phyloP scores from a whole-genome alignment of 2,329 filamentous ascomycete species.

The Penicillium digitatum region DNA sequence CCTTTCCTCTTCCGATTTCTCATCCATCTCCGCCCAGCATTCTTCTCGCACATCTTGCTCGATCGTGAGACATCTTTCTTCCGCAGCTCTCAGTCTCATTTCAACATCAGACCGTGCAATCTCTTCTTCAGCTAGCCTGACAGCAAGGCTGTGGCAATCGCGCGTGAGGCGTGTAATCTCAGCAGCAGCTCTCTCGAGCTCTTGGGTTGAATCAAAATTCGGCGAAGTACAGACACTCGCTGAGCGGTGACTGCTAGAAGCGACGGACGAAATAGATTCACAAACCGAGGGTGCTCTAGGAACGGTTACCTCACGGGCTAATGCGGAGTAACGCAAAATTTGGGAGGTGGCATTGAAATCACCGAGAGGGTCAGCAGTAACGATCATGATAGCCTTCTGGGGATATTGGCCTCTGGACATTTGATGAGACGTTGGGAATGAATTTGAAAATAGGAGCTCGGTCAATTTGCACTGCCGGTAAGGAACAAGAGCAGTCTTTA shows the following conservation, averaged over 20 bases:
- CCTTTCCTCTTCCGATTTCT: conserved; percentile 68
- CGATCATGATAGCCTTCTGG: conserved; percentile 91
- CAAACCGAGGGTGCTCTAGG: conserved; percentile 81
- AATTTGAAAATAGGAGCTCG: conserved; percentile 83
- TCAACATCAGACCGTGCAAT: conserved; percentile 68
- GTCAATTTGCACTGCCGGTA: conserved; percentile 83
- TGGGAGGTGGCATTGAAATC: conserved; percentile 97
- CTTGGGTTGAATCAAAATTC: conserved; percentile 49
- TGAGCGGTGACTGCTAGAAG: conserved; percentile 32
- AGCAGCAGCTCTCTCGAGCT: conserved; percentile 75
- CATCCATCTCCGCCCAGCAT: conserved; percentile 81
- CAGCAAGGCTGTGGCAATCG: conserved; percentile 70
- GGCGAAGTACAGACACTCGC: conserved; percentile 44
- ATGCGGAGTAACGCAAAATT: conserved; percentile 87
- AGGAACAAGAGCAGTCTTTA: conserved; percentile 66
- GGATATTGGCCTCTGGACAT: conserved; percentile 58
- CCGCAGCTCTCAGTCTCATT: conserved; percentile 63
- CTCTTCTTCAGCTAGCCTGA: conserved; percentile 67
- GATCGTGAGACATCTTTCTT: conserved; percentile 63
- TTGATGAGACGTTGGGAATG: conserved; percentile 62
- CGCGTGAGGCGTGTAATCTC: conserved; percentile 76
- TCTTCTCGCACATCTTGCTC: conserved; percentile 87
- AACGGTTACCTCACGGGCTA: conserved; percentile 88
- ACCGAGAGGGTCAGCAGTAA: conserved; percentile 85
- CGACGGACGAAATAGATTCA: conserved; percentile 56